Percentiles rank a stretch among this genome's conserved stretches.
Evolutionary conservation across 2,329 filamentous ascomycete species (phyloP).

Genomic region (Reticulascus tulasneorum): DNA sequence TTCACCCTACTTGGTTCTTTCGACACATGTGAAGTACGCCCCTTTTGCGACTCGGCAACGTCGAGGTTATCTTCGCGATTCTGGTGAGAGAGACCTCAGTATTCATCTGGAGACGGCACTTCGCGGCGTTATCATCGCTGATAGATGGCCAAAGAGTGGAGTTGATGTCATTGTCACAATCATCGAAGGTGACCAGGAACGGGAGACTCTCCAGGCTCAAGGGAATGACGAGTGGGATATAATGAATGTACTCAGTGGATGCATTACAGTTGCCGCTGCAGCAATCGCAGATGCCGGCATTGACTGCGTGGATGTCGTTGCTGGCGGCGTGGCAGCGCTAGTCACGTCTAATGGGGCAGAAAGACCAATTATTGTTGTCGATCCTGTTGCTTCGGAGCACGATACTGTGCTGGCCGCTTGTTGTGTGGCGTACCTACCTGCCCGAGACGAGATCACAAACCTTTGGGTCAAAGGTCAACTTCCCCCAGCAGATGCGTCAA

Average conservation of each 20-base stretch:
- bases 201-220: slow-evolving; percentile 40
- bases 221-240: slow-evolving; percentile 72
- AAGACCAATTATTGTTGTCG: slow-evolving; percentile 55
- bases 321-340: slow-evolving; percentile 83
- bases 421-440: slow-evolving; percentile 84
- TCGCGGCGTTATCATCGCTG: slow-evolving; percentile 83
- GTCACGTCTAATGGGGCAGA: slow-evolving; percentile 41
- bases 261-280: slow-evolving; percentile 89
- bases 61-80: slow-evolving; percentile 80
- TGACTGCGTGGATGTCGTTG: slow-evolving; percentile 87
- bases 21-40: slow-evolving; percentile 93
- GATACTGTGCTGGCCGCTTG: slow-evolving; percentile 74
- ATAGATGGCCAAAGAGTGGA: slow-evolving; percentile 97
- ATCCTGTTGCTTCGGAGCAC: slow-evolving; percentile 81
- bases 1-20: slow-evolving; percentile 85
- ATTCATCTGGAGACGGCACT: slow-evolving; percentile 89
- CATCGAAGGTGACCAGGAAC: slow-evolving; percentile 87
- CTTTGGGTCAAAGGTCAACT: slow-evolving; percentile 82
- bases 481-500: slow-evolving; percentile 31
- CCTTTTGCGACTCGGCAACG: slow-evolving; percentile 84
- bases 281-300: slow-evolving; percentile 93
- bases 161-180: slow-evolving; percentile 94
- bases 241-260: slow-evolving; percentile 88
- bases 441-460: slow-evolving; percentile 87
- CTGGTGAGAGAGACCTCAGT: slow-evolving; percentile 81